phyloP scores from a whole-genome alignment of 2,329 filamentous ascomycete genomes.

The Phoma sp. region DNA sequence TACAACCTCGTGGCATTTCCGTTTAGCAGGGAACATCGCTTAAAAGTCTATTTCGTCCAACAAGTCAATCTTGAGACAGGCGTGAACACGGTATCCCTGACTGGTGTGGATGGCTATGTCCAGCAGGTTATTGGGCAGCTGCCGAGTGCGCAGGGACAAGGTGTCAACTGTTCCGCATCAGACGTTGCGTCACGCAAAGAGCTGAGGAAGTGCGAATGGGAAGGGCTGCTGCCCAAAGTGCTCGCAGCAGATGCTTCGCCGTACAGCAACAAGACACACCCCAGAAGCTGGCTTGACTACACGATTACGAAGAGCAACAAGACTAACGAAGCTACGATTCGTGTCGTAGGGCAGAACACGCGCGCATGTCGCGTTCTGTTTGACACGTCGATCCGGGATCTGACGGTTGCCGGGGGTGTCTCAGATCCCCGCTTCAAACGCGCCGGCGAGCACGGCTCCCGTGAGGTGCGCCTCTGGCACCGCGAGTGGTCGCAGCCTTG shows the following conservation, averaged over 20 bases:
- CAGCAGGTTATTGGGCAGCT: conserved; percentile 69
- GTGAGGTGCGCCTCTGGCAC: conserved; percentile 79
- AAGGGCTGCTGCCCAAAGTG: conserved; percentile 71
- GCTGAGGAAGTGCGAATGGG: conserved; percentile 73
- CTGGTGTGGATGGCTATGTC: conserved; percentile 45
- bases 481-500: conserved; percentile 79
- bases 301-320: conserved; percentile 59
- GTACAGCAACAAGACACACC: conserved; percentile 34
- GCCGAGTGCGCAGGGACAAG: conserved; percentile 71
- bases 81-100: conserved; percentile 67
- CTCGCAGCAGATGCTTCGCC: conserved; percentile 50
- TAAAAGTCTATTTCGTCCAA: conserved; percentile 90
- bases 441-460: conserved; percentile 67
- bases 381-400: conserved; percentile 68
- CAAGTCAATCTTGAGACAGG: conserved; percentile 75
- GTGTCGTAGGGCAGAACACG: conserved; percentile 75
- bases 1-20: conserved; percentile 91
- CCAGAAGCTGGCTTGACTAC: conserved; percentile 66
- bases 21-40: conserved; percentile 77
- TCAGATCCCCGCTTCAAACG: conserved; percentile 70
- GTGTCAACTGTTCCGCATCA: conserved; percentile 49
- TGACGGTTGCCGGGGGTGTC: conserved; percentile 67
- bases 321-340: conserved; percentile 65
- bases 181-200: conserved; percentile 54
- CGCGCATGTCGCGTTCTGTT: conserved; percentile 79